These are phyloP conservation scores for Diplodia seriata DNA, from an alignment of 2,329 filamentous ascomycete genomes.

Conservation along the genomic window DNA sequence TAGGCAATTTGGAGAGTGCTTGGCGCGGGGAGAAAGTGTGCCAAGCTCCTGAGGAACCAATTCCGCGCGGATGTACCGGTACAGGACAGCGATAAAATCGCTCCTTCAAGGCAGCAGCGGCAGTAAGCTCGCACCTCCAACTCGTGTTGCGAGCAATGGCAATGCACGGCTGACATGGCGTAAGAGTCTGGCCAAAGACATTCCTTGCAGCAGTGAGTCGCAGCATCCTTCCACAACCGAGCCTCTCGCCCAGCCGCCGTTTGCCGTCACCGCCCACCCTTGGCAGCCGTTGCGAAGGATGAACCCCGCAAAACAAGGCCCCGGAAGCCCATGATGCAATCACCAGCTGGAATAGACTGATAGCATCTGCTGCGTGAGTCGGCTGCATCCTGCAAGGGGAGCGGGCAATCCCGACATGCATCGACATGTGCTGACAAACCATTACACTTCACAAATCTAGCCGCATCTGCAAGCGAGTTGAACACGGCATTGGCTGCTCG, in stretches of 20 bases:
- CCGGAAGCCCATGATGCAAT: constrained; percentile 4
- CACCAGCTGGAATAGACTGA: too few relatives aligned
- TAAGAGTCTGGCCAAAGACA: background rate
- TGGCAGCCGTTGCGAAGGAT: constrained; percentile 4
- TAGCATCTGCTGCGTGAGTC: background rate
- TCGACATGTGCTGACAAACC: background rate
- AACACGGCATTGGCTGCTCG: background rate
- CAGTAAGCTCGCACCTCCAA: background rate
- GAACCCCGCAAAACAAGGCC: background rate
- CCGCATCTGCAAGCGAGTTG: too few relatives aligned
- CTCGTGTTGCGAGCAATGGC: background rate
- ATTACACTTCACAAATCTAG: too few relatives aligned
- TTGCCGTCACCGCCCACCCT: constrained; percentile 8
- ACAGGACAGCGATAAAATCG: background rate
- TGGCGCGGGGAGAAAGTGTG: constrained; percentile 21
- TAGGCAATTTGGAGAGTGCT: constrained; percentile 23
- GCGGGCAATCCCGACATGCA: background rate
- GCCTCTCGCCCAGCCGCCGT: constrained; percentile 3
- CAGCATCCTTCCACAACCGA: background rate
- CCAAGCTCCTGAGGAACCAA: constrained; percentile 12
- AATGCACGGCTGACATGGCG: background rate
- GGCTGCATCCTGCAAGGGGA: background rate
- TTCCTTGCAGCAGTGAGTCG: background rate
- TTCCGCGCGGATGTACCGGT: constrained; percentile 15
- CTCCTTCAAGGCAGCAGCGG: constrained; percentile 17